Percentiles rank a stretch among this genome's conserved stretches.
phyloP scores from a whole-genome alignment of 2,329 filamentous ascomycete species.

The Epichloe sp. region DNA sequence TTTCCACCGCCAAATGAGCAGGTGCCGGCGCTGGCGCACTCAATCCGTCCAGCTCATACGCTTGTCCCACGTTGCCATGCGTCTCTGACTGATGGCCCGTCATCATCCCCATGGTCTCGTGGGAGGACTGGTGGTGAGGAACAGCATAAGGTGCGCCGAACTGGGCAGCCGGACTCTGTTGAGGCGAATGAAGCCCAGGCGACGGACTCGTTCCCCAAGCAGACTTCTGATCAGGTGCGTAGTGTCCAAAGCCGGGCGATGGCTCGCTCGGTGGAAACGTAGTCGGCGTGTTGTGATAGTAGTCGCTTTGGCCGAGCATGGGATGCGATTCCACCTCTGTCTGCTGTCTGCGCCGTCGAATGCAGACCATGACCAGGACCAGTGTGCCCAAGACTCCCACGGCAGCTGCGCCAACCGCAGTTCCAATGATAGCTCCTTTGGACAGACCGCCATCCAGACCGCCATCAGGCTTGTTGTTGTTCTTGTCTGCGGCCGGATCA shows the following conservation, averaged over 20 bases:
- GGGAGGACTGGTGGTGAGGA: neutral
- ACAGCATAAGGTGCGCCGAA: neutral
- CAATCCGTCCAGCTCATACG: slow-evolving; percentile 10
- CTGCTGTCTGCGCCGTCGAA: slow-evolving; percentile 16
- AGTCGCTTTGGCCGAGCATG: slow-evolving; percentile 15
- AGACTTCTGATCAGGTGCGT: slow-evolving; percentile 7
- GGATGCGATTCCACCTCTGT: slow-evolving; percentile 16
- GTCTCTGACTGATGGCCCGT: neutral
- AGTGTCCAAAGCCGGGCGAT: slow-evolving; percentile 8
- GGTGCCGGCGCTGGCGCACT: neutral
- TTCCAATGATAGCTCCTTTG: slow-evolving; percentile 24
- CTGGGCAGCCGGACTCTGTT: neutral
- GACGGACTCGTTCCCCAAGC: slow-evolving; percentile 5
- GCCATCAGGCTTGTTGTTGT: neutral
- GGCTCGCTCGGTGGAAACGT: slow-evolving; percentile 12
- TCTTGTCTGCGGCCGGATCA: neutral
- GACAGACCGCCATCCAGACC: slow-evolving; percentile 19
- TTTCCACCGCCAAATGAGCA: slow-evolving; percentile 3
- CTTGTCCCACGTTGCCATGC: neutral
- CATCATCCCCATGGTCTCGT: neutral
- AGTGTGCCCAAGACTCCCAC: slow-evolving; percentile 16
- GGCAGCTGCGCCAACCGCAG: slow-evolving; percentile 24
- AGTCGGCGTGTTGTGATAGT: slow-evolving; percentile 8
- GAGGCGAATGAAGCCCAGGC: neutral
- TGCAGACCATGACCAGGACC: slow-evolving; percentile 12